A percentile compares a stretch with the other conserved stretches of the same genome.
Evolutionary conservation across 371 early-diverging fungal species (phyloP).

Genomic region (Rhizopus microsporus): DNA sequence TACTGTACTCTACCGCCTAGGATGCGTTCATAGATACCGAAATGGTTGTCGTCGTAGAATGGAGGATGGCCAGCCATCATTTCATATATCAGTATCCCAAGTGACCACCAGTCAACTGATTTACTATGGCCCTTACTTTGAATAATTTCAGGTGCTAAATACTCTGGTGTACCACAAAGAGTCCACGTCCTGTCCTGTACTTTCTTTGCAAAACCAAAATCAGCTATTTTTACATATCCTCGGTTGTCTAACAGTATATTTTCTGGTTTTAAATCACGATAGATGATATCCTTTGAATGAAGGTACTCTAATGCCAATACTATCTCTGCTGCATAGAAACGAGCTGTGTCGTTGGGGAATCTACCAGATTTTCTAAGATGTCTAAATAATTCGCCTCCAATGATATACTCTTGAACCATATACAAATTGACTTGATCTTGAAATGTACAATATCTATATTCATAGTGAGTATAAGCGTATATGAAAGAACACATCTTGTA

Average conservation of each 20-base stretch:
- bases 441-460: slow-evolving; percentile 76
- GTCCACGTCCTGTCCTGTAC: slow-evolving; percentile 85
- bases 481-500: slow-evolving; percentile 62
- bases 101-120: slow-evolving; percentile 98
- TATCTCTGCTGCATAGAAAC: slow-evolving; percentile 82
- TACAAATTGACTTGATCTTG: slow-evolving; percentile 89
- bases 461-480: slow-evolving; percentile 17
- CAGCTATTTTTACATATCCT: slow-evolving; percentile 98
- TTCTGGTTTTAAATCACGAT: slow-evolving; percentile 96
- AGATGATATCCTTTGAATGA: slow-evolving; percentile 91
- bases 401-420: slow-evolving; percentile 97
- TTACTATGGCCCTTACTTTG: slow-evolving; percentile 95
- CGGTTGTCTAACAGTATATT: slow-evolving; percentile 86
- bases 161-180: slow-evolving; percentile 99
- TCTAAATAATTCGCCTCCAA: slow-evolving; percentile 95
- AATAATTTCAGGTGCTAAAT: slow-evolving; percentile 98
- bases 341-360: slow-evolving; percentile 87
- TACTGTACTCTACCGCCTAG: slow-evolving; percentile 72
- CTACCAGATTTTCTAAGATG: slow-evolving; percentile 89
- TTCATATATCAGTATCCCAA: slow-evolving; percentile 97
- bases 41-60: slow-evolving; percentile 94
- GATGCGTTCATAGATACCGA: slow-evolving; percentile 86
- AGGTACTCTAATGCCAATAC: slow-evolving; percentile 88
- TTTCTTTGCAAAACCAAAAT: slow-evolving; percentile 98
- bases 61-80: slow-evolving; percentile 95